A percentile compares a stretch with the other conserved stretches of the same genome.
Evolutionary conservation across 495 filamentous ascomycete species (phyloP).

Genomic region (Friedmanniomyces simplex): DNA sequence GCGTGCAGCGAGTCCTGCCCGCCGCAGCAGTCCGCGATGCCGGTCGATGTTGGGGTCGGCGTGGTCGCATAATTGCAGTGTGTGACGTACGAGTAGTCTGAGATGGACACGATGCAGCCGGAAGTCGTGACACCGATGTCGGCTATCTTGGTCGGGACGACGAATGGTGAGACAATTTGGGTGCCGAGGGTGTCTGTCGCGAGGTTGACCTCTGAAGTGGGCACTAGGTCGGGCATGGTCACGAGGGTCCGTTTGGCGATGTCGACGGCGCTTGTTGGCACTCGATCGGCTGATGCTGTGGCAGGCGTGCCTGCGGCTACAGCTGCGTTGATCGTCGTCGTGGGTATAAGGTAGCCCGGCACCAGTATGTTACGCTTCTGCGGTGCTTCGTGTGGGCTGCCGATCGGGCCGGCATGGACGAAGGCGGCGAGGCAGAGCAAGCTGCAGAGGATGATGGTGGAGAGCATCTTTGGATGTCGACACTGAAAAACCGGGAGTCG

Average conservation of each 20-base stretch:
- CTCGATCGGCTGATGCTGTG: neutral
- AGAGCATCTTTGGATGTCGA: neutral
- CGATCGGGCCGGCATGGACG: neutral
- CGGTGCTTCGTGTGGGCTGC: neutral
- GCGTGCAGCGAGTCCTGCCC: slow-evolving; percentile 1
- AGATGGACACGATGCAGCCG: neutral
- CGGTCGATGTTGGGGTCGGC: neutral
- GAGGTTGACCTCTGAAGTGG: neutral
- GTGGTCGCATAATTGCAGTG: neutral
- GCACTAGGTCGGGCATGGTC: neutral
- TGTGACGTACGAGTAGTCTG: neutral
- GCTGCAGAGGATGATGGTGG: neutral
- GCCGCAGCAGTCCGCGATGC: slow-evolving; percentile 2
- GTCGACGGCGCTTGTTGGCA: neutral
- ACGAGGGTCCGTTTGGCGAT: neutral
- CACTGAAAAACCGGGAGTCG: no score
- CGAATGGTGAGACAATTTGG: neutral
- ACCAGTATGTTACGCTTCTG: slow-evolving; percentile 3
- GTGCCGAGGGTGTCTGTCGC: slow-evolving; percentile 3
- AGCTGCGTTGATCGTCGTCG: neutral
- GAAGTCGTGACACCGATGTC: neutral
- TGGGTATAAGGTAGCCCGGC: neutral
- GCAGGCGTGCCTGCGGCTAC: neutral
- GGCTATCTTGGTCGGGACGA: neutral
- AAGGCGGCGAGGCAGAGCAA: neutral